Evolutionary conservation across 2,329 filamentous ascomycete genomes (phyloP), one percentile per base, ranked within the genome.

Genomic region (Lecanicillium sp.): DNA sequence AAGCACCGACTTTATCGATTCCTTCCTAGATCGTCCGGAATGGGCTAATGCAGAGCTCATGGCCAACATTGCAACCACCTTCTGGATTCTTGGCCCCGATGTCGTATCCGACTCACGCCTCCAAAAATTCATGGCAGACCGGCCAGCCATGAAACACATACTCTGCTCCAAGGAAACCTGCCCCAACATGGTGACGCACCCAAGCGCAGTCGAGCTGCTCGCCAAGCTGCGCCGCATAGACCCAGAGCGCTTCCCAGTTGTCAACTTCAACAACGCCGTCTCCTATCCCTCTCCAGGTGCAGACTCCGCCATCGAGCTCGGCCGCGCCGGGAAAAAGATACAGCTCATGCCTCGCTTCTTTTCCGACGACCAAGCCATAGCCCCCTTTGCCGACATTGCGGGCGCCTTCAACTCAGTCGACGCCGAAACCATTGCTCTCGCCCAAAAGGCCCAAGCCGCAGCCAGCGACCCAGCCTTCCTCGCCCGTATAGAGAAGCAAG

Each of bases 51-150:
- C 66, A 9, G 64, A 75, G 20, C 64, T 94, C 25, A 85, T 86
- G 69, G 66, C 67, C 6, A 75, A 80, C 35, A 59, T 95, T 33
- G 65, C 71, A 33, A 71, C 72, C 29, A 74, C 94, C 35, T 75
- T 92, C 49, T 98, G 92, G 90, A 79, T 86, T 17, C 70, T 95
- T 18, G 86, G 85, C 1, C 68, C 71, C 4, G 78, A 73, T 3
- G 69, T 96, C 12, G 65, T 71, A 6, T 64, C 71, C 4, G 73
- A 92, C 55, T 52, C 71, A 9, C 68, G 68, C 16, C 59, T 98
- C 14, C 70, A 72, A 40, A 61, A 72, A 2, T 95, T 95, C 54
- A 85, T 94, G 59, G 51, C 70, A 19, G 67, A 73, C 27, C 73
- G 77, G 47, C 56, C 66, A 2, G 53, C 74, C 13, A 59, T 85